These are phyloP conservation scores for Metarhizium robertsii DNA, from an alignment of 2,329 filamentous ascomycete species.

Conservation along the genomic window DNA sequence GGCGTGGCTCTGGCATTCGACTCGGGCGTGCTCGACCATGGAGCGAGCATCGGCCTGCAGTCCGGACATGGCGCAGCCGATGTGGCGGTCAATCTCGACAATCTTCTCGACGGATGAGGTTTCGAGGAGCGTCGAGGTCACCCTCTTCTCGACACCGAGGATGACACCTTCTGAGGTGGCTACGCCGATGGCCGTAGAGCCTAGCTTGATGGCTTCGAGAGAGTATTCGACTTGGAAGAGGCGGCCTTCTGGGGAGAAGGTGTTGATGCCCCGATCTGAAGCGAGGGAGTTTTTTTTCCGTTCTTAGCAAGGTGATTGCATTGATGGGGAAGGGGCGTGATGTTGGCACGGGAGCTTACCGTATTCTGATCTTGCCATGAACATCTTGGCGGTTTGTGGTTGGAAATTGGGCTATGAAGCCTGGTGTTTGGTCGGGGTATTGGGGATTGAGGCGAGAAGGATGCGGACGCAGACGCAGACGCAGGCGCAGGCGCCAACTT, in stretches of 20 bases:
- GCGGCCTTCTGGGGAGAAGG: slow-evolving; percentile 98
- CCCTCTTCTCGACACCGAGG: slow-evolving; percentile 96
- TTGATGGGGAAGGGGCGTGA: slow-evolving; percentile 13
- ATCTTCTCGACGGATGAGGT: slow-evolving; percentile 99
- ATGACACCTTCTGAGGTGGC: slow-evolving; percentile 92
- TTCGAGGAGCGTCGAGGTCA: slow-evolving; percentile 94
- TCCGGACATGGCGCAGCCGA: slow-evolving; percentile 97
- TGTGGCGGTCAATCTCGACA: slow-evolving; percentile 97
- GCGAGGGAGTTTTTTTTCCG: background rate
- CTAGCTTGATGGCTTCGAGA: slow-evolving; percentile 98
- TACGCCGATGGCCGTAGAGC: slow-evolving; percentile 95
- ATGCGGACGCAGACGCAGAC: background rate
- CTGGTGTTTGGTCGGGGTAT: background rate
- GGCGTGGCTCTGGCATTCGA: slow-evolving; percentile 92
- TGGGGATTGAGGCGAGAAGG: background rate
- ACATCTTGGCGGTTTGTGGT: slow-evolving; percentile 61
- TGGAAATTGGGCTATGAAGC: background rate
- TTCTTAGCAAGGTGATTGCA: slow-evolving; percentile 10
- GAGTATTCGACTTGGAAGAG: slow-evolving; percentile 99
- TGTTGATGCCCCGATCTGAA: slow-evolving; percentile 96
- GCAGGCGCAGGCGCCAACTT: background rate
- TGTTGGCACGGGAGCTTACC: slow-evolving; percentile 50
- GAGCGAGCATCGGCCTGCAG: slow-evolving; percentile 94
- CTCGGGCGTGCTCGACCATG: slow-evolving; percentile 96
- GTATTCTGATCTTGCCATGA: slow-evolving; percentile 99